phyloP scores from a whole-genome alignment of 2,329 filamentous ascomycete species.

The Parastagonospora avenae region DNA sequence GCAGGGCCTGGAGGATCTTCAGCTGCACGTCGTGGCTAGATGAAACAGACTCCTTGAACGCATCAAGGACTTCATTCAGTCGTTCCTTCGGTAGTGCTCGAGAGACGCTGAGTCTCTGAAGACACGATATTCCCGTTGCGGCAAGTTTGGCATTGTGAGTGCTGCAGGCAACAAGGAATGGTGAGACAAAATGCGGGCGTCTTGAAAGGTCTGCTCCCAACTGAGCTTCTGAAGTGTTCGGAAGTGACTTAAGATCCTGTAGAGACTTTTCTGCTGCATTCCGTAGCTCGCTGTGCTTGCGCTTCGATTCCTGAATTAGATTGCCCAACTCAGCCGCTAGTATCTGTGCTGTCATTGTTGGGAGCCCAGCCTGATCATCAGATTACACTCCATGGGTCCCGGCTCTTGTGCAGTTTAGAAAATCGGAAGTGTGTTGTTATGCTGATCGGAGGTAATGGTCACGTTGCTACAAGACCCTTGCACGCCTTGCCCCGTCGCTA shows the following conservation, averaged over 20 bases:
- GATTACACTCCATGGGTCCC: constrained; percentile 18
- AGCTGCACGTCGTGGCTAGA: constrained; percentile 87
- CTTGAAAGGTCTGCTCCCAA: constrained; percentile 77
- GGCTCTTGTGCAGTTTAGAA: not conserved
- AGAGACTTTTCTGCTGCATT: constrained; percentile 93
- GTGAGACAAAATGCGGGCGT: constrained; percentile 82
- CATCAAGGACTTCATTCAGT: constrained; percentile 84
- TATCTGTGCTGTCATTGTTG: constrained; percentile 86
- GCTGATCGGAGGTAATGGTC: too few species aligned
- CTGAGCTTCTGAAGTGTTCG: constrained; percentile 75
- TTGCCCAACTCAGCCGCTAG: constrained; percentile 86
- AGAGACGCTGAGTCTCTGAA: constrained; percentile 86
- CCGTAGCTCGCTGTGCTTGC: constrained; percentile 88
- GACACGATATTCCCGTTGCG: constrained; percentile 81
- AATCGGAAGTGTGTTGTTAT: not conserved
- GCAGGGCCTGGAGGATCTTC: constrained; percentile 91
- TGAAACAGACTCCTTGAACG: constrained; percentile 79
- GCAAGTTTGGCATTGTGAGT: constrained; percentile 92
- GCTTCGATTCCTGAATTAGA: constrained; percentile 92
- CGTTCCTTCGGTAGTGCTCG: constrained; percentile 78
- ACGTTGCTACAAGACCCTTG: constrained; percentile 16
- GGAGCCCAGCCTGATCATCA: constrained; percentile 25
- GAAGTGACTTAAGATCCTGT: constrained; percentile 80
- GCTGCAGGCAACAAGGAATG: constrained; percentile 90
- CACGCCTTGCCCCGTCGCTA: constrained; percentile 14